Conservation (phyloP, 129 eudicot genomes). For the Heracleum sosnowskyi region DNA sequence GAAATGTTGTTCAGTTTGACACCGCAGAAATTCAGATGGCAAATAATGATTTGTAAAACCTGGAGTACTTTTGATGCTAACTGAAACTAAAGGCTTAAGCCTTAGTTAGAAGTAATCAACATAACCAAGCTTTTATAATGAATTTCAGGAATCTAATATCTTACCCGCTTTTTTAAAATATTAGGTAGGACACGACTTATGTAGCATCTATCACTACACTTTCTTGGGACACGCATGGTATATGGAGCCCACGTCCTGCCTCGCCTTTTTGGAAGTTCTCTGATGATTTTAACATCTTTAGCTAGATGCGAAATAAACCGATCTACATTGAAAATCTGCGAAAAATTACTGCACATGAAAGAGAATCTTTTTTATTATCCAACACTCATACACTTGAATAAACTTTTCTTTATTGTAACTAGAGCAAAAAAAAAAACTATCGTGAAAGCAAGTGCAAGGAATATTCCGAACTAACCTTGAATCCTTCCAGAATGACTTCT, state of each 20-base stretch:
- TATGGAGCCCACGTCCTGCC: constrained; percentile 55
- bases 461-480: constrained; percentile 52
- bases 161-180: constrained; percentile 69
- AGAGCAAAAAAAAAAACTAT: neutral
- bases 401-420: neutral
- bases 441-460: constrained; percentile 11
- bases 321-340: constrained; percentile 82
- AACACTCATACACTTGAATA: neutral
- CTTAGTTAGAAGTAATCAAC: neutral
- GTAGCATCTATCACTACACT: constrained; percentile 81
- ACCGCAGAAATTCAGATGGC: neutral
- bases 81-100: neutral
- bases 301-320: constrained; percentile 76
- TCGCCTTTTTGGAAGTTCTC: constrained; percentile 66
- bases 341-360: constrained; percentile 65
- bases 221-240: constrained; percentile 89
- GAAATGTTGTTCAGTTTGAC: neutral
- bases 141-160: constrained; percentile 19
- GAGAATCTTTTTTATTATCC: constrained; percentile 12
- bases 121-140: neutral
- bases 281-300: constrained; percentile 68
- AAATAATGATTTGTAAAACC: neutral
- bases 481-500: constrained; percentile 93
- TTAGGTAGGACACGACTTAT: constrained; percentile 65
- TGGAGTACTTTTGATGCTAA: neutral